A percentile compares a stretch with the other conserved stretches of the same genome.
These are phyloP conservation scores for Barbarea vulgaris DNA, from an alignment of 345 rosid species.

Conservation along the genomic window DNA sequence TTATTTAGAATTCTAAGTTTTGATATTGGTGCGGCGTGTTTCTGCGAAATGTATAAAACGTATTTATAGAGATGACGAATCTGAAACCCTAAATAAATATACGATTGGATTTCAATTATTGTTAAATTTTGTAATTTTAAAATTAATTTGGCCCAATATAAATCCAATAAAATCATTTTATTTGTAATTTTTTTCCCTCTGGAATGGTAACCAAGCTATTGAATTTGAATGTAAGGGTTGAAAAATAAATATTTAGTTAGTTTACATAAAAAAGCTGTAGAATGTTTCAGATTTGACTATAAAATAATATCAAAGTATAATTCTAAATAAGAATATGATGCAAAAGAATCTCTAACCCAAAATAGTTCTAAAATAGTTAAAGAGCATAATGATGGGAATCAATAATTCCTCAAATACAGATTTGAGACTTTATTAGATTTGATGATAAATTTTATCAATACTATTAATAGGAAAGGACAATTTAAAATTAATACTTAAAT, in stretches of 20 bases:
- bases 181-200: not conserved
- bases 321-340: not conserved
- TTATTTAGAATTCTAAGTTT: not conserved
- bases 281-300: not conserved
- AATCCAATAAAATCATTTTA: not conserved
- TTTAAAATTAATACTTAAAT: too few relatives aligned
- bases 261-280: not conserved
- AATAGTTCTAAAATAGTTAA: not conserved
- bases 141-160: constrained; percentile 7
- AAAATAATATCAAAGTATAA: not conserved
- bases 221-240: not conserved
- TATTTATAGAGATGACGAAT: not conserved
- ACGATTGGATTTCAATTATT: not conserved
- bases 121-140: not conserved
- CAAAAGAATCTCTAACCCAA: not conserved
- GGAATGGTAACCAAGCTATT: not conserved
- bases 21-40: not conserved
- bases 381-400: not conserved
- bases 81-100: not conserved
- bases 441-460: not conserved
- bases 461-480: too few relatives aligned
- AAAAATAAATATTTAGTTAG: not conserved
- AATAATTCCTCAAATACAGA: not conserved
- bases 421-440: not conserved
- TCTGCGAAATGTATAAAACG: not conserved